These are phyloP conservation scores for Coniella lustricola DNA, from an alignment of 2,329 filamentous ascomycete species.

Conservation along the genomic window DNA sequence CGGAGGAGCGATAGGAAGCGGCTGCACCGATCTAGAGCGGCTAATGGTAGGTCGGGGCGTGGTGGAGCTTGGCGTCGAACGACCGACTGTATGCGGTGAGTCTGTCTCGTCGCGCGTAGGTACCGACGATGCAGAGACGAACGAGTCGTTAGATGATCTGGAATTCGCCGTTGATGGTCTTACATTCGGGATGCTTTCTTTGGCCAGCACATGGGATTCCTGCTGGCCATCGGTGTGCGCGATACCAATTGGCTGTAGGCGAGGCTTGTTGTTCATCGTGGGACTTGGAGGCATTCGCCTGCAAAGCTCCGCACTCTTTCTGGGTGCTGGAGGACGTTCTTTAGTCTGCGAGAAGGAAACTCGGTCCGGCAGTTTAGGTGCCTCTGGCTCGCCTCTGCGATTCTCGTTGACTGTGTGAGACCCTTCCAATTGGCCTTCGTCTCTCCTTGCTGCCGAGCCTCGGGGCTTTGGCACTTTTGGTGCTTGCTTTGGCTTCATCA, in stretches of 20 bases:
- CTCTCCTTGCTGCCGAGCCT: not conserved
- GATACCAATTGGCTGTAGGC: not conserved
- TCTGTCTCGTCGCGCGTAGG: slow-evolving; percentile 9
- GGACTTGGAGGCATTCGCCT: not conserved
- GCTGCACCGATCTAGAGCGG: slow-evolving; percentile 11
- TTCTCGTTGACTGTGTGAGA: not conserved
- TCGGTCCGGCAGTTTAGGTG: not conserved
- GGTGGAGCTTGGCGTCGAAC: slow-evolving; percentile 1
- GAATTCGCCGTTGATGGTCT: slow-evolving; percentile 23
- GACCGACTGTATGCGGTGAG: not conserved
- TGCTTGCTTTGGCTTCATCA: not conserved
- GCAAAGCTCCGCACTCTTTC: not conserved
- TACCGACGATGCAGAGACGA: slow-evolving; percentile 31
- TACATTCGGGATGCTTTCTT: not conserved
- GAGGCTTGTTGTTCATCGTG: not conserved
- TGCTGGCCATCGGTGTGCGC: slow-evolving; percentile 11
- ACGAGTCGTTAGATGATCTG: slow-evolving; percentile 39
- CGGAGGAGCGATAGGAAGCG: slow-evolving; percentile 9
- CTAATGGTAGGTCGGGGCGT: slow-evolving; percentile 19
- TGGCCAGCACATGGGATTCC: not conserved
- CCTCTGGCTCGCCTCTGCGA: not conserved
- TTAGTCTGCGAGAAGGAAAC: not conserved
- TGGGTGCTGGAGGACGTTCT: slow-evolving; percentile 2
- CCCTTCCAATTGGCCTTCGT: not conserved
- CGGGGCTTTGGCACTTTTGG: slow-evolving; percentile 1